Conservation (phyloP, 2,329 filamentous ascomycete genomes). For the Tolypocladium ovalisporum region DNA sequence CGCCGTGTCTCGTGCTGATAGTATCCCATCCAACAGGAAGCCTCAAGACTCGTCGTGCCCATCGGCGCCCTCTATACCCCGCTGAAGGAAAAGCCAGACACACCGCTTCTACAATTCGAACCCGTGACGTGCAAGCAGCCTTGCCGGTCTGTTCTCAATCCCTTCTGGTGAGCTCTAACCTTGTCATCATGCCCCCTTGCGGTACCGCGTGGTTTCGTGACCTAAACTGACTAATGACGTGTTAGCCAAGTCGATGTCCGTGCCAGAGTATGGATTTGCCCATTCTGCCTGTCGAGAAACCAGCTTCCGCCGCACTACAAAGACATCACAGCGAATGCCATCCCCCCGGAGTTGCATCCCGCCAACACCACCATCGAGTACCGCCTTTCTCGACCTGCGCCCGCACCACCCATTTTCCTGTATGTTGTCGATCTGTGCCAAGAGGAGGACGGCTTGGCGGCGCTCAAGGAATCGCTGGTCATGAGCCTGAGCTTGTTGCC, state of each 20-base stretch:
- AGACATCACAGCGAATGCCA: conserved; percentile 74
- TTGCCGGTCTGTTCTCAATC: conserved; percentile 91
- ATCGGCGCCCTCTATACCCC: conserved; percentile 95
- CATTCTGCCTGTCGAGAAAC: conserved; percentile 78
- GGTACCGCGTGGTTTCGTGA: background rate
- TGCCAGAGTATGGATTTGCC: conserved; percentile 78
- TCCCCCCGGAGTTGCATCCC: conserved; percentile 73
- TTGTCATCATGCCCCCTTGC: background rate
- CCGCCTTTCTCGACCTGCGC: conserved; percentile 67
- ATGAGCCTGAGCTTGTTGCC: conserved; percentile 77
- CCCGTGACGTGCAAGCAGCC: conserved; percentile 94
- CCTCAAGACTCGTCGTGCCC: conserved; percentile 85
- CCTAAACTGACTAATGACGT: conserved; percentile 11
- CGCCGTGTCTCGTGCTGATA: background rate
- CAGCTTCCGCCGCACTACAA: conserved; percentile 79
- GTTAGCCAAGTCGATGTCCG: conserved; percentile 71
- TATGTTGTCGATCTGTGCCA: conserved; percentile 86
- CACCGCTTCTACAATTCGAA: conserved; percentile 85
- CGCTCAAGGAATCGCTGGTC: conserved; percentile 75
- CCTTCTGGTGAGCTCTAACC: conserved; percentile 64
- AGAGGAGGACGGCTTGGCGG: conserved; percentile 74
- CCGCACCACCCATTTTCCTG: conserved; percentile 75
- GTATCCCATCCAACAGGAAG: conserved; percentile 50
- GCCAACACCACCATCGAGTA: conserved; percentile 87
- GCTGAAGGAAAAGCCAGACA: conserved; percentile 86